A percentile compares a stretch with the other conserved stretches of the same genome.
Conservation (phyloP, 2,329 filamentous ascomycete genomes). For the Hansfordia pulvinata region DNA sequence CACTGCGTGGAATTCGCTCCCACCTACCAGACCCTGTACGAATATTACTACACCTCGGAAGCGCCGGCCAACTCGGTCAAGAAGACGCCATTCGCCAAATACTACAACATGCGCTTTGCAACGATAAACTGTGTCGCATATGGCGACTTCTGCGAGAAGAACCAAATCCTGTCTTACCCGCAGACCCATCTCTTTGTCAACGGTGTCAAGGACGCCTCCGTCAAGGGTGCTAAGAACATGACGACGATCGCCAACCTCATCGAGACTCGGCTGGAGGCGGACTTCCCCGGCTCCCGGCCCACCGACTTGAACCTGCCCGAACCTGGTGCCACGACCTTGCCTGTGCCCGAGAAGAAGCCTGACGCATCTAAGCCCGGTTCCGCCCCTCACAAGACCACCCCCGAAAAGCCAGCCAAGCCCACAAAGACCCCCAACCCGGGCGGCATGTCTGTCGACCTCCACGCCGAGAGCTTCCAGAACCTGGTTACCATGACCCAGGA, state of each 20-base stretch:
- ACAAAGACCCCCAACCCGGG: constrained; percentile 55
- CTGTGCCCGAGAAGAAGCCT: constrained; percentile 15
- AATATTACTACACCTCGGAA: constrained; percentile 85
- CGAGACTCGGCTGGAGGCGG: constrained; percentile 63
- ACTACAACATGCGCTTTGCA: constrained; percentile 83
- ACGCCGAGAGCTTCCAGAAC: constrained; percentile 73
- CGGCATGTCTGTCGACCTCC: constrained; percentile 63
- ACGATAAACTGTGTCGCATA: constrained; percentile 76
- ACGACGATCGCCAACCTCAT: constrained; percentile 53
- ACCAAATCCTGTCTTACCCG: constrained; percentile 59
- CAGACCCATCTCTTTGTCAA: constrained; percentile 71
- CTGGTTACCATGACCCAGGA: constrained; percentile 78
- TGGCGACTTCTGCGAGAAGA: constrained; percentile 60
- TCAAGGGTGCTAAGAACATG: constrained; percentile 56
- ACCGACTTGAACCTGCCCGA: constrained; percentile 54
- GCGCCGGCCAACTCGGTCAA: constrained; percentile 43
- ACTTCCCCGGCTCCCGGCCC: constrained; percentile 70
- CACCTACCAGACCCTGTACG: constrained; percentile 82
- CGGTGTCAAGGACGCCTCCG: constrained; percentile 50
- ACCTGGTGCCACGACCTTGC: constrained; percentile 44
- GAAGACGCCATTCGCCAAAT: constrained; percentile 54
- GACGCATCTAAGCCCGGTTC: constrained; percentile 8
- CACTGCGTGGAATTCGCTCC: constrained; percentile 76
- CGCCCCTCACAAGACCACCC: constrained; percentile 22
- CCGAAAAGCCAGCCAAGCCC: constrained; percentile 35